These are phyloP conservation scores for Fusarium hostae DNA, from an alignment of 2,329 filamentous ascomycete species.

Conservation along the genomic window DNA sequence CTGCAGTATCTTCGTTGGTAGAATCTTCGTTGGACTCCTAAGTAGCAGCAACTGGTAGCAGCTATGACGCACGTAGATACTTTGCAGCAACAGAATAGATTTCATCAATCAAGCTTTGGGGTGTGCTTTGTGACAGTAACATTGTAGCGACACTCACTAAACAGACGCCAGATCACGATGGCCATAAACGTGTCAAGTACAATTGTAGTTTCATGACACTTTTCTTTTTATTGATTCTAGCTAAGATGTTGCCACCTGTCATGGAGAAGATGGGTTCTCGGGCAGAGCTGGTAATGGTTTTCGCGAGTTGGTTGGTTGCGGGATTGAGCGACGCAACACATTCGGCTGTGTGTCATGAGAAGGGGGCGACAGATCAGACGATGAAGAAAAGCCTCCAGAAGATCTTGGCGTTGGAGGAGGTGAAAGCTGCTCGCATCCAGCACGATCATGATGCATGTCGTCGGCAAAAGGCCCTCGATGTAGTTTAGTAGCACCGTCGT, in stretches of 20 bases:
- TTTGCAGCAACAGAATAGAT: slow-evolving; percentile 26
- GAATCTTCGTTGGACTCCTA: not conserved
- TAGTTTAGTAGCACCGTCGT: not conserved
- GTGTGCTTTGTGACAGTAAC: not conserved
- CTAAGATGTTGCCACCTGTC: not conserved
- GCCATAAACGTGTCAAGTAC: not conserved
- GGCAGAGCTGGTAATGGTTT: slow-evolving; percentile 59
- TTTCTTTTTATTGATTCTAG: not conserved
- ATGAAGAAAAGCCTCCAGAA: slow-evolving; percentile 23
- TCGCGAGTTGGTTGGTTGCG: slow-evolving; percentile 45
- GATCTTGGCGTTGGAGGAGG: slow-evolving; percentile 42
- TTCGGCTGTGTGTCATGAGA: slow-evolving; percentile 23
- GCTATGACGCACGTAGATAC: slow-evolving; percentile 33
- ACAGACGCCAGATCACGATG: not conserved
- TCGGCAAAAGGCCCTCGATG: slow-evolving; percentile 14
- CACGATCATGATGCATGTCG: slow-evolving; percentile 15
- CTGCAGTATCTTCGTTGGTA: slow-evolving; percentile 42
- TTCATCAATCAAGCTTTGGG: slow-evolving; percentile 2
- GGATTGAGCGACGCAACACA: slow-evolving; percentile 29
- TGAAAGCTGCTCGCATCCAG: slow-evolving; percentile 43
- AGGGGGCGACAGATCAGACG: slow-evolving; percentile 14
- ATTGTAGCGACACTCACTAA: not conserved
- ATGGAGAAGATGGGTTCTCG: slow-evolving; percentile 49
- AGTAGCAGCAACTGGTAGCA: slow-evolving; percentile 32
- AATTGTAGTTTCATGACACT: not conserved